Percentiles rank a stretch among this genome's conserved stretches.
Conservation (phyloP, 768 basidiomycete genomes). For the Austroboletus festivus region DNA sequence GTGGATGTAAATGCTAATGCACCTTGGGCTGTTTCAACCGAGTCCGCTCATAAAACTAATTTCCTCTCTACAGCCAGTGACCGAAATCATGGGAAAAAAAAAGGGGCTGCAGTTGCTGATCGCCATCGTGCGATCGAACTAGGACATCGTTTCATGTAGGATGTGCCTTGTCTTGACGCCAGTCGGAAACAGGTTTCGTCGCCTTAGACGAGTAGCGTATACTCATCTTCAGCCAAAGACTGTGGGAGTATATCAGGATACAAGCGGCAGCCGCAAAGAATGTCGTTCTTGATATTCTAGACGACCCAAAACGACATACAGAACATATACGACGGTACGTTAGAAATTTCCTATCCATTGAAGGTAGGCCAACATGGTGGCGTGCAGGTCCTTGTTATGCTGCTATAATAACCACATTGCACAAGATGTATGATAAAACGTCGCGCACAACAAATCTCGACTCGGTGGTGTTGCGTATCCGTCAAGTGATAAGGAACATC, state of each 20-base stretch:
- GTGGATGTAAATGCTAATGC: slow-evolving; percentile 8
- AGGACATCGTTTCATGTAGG: slow-evolving; percentile 50
- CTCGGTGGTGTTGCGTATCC: slow-evolving; percentile 17
- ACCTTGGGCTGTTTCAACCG: no score
- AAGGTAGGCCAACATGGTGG: not conserved
- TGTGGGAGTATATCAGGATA: slow-evolving; percentile 42
- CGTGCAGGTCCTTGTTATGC: slow-evolving; percentile 19
- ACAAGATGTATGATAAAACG: slow-evolving; percentile 26
- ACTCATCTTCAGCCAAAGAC: slow-evolving; percentile 51
- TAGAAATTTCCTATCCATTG: not conserved
- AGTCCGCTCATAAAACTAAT: no score
- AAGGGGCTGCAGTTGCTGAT: slow-evolving; percentile 38
- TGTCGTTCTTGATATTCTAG: slow-evolving; percentile 18
- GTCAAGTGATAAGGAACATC: slow-evolving; percentile 20
- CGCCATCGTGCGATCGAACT: slow-evolving; percentile 49
- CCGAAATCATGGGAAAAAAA: not conserved
- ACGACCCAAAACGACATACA: slow-evolving; percentile 10
- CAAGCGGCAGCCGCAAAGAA: slow-evolving; percentile 33
- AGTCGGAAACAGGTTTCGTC: slow-evolving; percentile 53
- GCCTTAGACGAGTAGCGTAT: slow-evolving; percentile 51
- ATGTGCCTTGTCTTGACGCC: slow-evolving; percentile 51
- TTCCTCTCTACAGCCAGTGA: slow-evolving; percentile 49
- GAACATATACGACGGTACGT: slow-evolving; percentile 16
- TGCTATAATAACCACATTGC: slow-evolving; percentile 18
- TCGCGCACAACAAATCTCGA: slow-evolving; percentile 16